Evolutionary conservation across 2,329 filamentous ascomycete genomes (phyloP).

Genomic region (Penicillium sp.): DNA sequence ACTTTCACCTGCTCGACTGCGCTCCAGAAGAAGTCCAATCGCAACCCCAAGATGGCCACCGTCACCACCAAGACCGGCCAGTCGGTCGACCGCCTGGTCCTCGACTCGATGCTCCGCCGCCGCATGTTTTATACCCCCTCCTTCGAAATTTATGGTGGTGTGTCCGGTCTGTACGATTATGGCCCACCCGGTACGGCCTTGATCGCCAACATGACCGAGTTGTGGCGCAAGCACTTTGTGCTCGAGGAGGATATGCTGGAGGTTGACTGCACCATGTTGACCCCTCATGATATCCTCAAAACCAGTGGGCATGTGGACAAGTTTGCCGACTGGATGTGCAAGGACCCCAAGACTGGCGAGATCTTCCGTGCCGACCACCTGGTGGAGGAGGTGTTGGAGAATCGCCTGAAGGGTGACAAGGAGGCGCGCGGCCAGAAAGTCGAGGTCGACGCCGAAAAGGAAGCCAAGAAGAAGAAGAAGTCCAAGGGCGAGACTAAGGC

Average conservation of each 20-base stretch:
- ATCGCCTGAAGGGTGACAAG: slow-evolving; percentile 81
- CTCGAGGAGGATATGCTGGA: slow-evolving; percentile 93
- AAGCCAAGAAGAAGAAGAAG: slow-evolving; percentile 86
- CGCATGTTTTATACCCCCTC: slow-evolving; percentile 92
- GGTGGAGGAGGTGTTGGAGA: slow-evolving; percentile 88
- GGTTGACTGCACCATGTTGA: slow-evolving; percentile 89
- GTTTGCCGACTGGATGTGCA: slow-evolving; percentile 99
- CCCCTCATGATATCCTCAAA: slow-evolving; percentile 88
- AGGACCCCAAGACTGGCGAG: slow-evolving; percentile 94
- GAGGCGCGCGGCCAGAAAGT: slow-evolving; percentile 77
- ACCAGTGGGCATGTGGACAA: slow-evolving; percentile 95
- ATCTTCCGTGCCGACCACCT: slow-evolving; percentile 95
- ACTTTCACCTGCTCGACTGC: slow-evolving; percentile 38
- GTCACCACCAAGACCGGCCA: slow-evolving; percentile 81
- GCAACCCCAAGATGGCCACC: slow-evolving; percentile 48
- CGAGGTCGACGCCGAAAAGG: slow-evolving; percentile 63
- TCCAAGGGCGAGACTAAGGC: slow-evolving; percentile 64
- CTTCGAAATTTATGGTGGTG: slow-evolving; percentile 91
- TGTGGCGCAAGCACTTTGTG: slow-evolving; percentile 91
- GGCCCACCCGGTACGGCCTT: slow-evolving; percentile 82
- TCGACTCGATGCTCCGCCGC: slow-evolving; percentile 81
- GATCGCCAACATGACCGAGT: slow-evolving; percentile 79
- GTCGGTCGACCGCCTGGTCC: slow-evolving; percentile 71
- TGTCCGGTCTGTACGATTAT: slow-evolving; percentile 87
- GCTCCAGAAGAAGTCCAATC: slow-evolving; percentile 30